Percentiles rank a stretch among this genome's conserved stretches.
phyloP scores from a whole-genome alignment of 345 rosid genomes.

The Melastoma malabathricum region DNA sequence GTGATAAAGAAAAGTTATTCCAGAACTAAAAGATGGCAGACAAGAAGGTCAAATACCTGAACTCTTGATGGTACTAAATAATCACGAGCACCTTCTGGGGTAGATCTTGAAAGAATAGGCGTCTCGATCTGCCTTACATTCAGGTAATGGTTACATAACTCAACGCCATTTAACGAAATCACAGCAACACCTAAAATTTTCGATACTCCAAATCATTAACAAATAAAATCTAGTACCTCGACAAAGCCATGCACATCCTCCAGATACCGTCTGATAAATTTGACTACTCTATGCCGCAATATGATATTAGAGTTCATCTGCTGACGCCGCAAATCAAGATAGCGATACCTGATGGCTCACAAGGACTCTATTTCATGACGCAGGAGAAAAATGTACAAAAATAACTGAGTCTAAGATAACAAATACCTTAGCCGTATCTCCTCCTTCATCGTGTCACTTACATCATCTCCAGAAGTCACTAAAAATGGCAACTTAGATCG shows the following conservation, averaged over 20 bases:
- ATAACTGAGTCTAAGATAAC: not conserved
- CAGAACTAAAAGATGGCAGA: not conserved
- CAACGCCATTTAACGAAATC: not conserved
- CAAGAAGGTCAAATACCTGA: slow-evolving; percentile 46
- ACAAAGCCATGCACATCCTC: slow-evolving; percentile 83
- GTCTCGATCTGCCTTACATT: slow-evolving; percentile 84
- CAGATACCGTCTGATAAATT: slow-evolving; percentile 68
- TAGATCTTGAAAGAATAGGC: slow-evolving; percentile 87
- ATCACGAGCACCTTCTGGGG: slow-evolving; percentile 98
- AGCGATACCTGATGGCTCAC: slow-evolving; percentile 46
- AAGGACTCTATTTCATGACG: too few relatives aligned
- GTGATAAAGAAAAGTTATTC: slow-evolving; percentile 1
- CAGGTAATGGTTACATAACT: slow-evolving; percentile 11
- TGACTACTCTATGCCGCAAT: slow-evolving; percentile 80
- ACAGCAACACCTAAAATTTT: not conserved
- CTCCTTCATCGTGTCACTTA: slow-evolving; percentile 59
- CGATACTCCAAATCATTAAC: not conserved
- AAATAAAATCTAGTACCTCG: slow-evolving; percentile 36
- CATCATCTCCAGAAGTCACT: slow-evolving; percentile 73
- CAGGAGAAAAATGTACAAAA: too few relatives aligned
- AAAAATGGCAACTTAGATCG: slow-evolving; percentile 73
- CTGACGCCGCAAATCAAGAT: slow-evolving; percentile 85
- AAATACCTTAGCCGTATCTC: slow-evolving; percentile 80
- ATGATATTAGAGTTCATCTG: slow-evolving; percentile 70
- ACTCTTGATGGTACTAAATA: slow-evolving; percentile 92